Conservation (phyloP, 352 stramenopile species). For the Globisporangium polare region DNA sequence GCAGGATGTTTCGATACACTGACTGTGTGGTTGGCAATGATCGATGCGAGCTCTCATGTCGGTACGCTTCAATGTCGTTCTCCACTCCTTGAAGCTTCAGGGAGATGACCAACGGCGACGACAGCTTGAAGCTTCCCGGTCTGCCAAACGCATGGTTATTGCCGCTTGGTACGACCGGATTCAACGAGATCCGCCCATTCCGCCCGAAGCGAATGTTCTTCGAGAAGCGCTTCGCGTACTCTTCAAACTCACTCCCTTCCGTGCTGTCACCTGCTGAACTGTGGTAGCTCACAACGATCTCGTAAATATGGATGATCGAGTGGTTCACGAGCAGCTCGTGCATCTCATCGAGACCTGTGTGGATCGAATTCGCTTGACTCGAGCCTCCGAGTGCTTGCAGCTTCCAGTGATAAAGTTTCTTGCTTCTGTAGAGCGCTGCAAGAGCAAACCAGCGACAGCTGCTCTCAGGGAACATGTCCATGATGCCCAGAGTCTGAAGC, state of each 20-base stretch:
- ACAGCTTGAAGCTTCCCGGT: neutral
- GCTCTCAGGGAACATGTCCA: conserved; percentile 28
- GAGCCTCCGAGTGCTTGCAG: conserved; percentile 42
- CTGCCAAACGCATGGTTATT: neutral
- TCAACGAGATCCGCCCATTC: conserved; percentile 48
- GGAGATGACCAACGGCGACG: conserved; percentile 26
- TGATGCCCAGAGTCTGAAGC: conserved; percentile 38
- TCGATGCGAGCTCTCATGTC: conserved; percentile 23
- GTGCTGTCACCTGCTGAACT: conserved; percentile 4
- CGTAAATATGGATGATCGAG: conserved; percentile 59
- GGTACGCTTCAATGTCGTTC: conserved; percentile 42
- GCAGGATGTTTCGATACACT: conserved; percentile 44
- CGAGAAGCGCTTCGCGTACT: conserved; percentile 42
- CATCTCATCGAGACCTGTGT: conserved; percentile 46
- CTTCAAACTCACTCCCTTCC: conserved; percentile 22
- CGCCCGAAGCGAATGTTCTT: conserved; percentile 63
- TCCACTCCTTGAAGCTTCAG: conserved; percentile 39
- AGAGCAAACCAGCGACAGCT: conserved; percentile 50
- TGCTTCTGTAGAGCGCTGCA: conserved; percentile 45
- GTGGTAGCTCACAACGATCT: conserved; percentile 41
- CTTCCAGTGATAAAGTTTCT: conserved; percentile 43
- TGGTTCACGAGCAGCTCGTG: conserved; percentile 40
- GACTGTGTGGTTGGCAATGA: conserved; percentile 47
- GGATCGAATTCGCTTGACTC: conserved; percentile 43
- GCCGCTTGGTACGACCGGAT: conserved; percentile 10